Base-by-base conservation (phyloP, 306 rosid genomes). In the Ormosia semicastrata region DNA sequence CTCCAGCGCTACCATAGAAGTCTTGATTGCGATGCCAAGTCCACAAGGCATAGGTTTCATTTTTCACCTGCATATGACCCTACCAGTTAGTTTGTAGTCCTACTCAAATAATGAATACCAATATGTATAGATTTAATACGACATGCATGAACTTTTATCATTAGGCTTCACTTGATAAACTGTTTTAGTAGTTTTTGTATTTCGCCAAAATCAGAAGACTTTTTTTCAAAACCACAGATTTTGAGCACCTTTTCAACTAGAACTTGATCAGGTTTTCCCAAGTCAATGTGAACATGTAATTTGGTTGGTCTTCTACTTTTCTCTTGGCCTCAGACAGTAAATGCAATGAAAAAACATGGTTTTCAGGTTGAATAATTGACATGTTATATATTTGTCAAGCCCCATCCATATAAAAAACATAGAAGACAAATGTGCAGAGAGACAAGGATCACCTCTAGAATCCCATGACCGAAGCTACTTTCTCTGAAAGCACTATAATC, bases 391-490 rank as follows among this genome's bases (percentile, higher is more conserved):
- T 53, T 53, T 53, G 58, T 29, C 29, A 13, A 46, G 75, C 11
- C 18, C 10, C 40, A 2, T 18, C 66, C 33, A 40, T 50, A 46
- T 43, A 70, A 9, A 46, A 57, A 39, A 47, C 3, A 29, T 1
- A 50, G 7, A 6, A 39, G 7, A 75, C 8, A 15, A 50, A 50
- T 65, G 75, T 13, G 67, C 34, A 73, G 67, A 66, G 75, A 84
- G 78, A 66, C 77, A 65, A 71, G 58, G 53, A 4, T 43, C 29
- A 92, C 98, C 99, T 93, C 98, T 33, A 95, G 88, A 88, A 93
- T 92, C 8, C 99, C 99, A 81, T 95, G 99, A 39, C 99, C 99
- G 5, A 93, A 95, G 87, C 99, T 95, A 73, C 97, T 93, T 82
- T 95, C 99, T 84, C 98, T 86, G 75, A 86, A 90, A 15, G 99